phyloP scores from a whole-genome alignment of 805 yeast genomes.

The Suhomyces canberraensis region DNA sequence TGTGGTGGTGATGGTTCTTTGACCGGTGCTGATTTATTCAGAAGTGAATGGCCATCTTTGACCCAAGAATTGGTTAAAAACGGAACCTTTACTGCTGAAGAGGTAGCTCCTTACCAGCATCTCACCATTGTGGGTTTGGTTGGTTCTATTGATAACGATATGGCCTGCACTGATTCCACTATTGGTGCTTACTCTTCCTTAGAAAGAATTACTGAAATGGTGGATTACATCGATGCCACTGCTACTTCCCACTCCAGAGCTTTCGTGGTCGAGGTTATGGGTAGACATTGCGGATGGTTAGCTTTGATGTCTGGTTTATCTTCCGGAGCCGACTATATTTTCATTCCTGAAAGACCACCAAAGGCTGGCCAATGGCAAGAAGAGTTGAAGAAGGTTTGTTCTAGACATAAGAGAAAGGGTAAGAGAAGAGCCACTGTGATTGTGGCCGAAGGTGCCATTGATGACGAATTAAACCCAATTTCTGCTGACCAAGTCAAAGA shows the following conservation, averaged over 20 bases:
- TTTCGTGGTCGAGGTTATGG: slow-evolving; percentile 84
- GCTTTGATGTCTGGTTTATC: slow-evolving; percentile 79
- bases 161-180: slow-evolving; percentile 81
- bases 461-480: slow-evolving; percentile 63
- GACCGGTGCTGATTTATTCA: slow-evolving; percentile 77
- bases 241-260: slow-evolving; percentile 83
- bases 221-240: slow-evolving; percentile 81
- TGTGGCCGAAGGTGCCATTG: slow-evolving; percentile 84
- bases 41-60: slow-evolving; percentile 75
- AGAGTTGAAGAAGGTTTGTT: slow-evolving; percentile 60
- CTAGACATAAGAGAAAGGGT: slow-evolving; percentile 66
- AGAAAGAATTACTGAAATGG: slow-evolving; percentile 68
- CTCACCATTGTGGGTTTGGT: slow-evolving; percentile 73
- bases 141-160: slow-evolving; percentile 82
- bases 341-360: slow-evolving; percentile 80
- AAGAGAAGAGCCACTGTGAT: slow-evolving; percentile 75
- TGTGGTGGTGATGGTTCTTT: slow-evolving; percentile 85
- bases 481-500: slow-evolving; percentile 62
- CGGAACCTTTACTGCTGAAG: slow-evolving; percentile 44
- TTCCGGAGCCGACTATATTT: slow-evolving; percentile 75
- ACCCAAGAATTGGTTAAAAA: slow-evolving; percentile 51
- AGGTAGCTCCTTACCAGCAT: slow-evolving; percentile 48
- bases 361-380: slow-evolving; percentile 60
- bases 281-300: slow-evolving; percentile 88
- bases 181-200: slow-evolving; percentile 79